Evolutionary conservation across 306 rosid species (phyloP), one percentile per base, ranked within the genome.

Genomic region (Calophaca sinica): DNA sequence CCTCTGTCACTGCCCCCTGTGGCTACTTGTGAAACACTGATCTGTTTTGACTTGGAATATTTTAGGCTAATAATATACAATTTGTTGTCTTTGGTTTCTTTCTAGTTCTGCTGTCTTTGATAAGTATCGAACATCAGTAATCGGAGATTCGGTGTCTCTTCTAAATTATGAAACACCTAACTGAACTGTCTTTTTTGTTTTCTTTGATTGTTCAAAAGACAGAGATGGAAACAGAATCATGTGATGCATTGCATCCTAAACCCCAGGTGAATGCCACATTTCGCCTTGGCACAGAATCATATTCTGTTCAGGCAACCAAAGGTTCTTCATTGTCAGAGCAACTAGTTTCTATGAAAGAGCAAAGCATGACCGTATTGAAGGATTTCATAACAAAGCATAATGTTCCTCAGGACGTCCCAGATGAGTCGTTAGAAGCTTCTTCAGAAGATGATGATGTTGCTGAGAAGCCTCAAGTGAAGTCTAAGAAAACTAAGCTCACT

Each of bases 371-470:
- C 15, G 72, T 91, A 52, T 74, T 91, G 89, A 89, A 91, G 90
- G 94, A 89, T 33, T 94, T 84, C 88, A 91, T 91, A 67, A 94
- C 96, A 73, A 89, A 54, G 84, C 86, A 94, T 74, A 91, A 89
- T 84, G 90, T 80, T 83, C 93, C 96, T 54, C 87, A 86, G 7
- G 96, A 94, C 31, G 89, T 94, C 15, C 94, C 98, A 0, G 93
- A 94, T 51, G 97, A 91, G 72, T 73, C 81, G n/a, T 79, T 77
- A 61, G 98, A 87, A 79, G 73, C 76, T 50, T 86, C 87, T 58
- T 91, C 93, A 2, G 93, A 84, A 28, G 98, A 91, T 2, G 96
- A 79, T 3, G 85, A 87, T 64, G 76, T 62, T 54, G 61, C 68
- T 38, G 89, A 83, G 87, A 84, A 88, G 83, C 75, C 91, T 75